Conservation (phyloP, 2,329 filamentous ascomycete species). For the Pseudocercospora fuligena region DNA sequence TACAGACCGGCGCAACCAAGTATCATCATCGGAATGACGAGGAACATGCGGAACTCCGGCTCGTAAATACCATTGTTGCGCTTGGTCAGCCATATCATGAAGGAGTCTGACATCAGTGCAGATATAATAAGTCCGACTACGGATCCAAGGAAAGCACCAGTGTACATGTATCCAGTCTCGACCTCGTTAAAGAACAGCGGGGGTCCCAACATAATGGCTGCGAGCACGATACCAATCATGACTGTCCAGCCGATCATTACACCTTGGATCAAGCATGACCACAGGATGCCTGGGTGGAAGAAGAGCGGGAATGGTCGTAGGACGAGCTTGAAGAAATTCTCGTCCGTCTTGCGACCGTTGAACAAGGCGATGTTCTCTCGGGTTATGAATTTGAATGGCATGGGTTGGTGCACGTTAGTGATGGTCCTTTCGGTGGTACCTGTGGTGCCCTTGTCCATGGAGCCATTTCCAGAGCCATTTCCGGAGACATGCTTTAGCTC, state of each 20-base stretch:
- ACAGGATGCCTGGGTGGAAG: constrained; percentile 82
- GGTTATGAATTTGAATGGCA: constrained; percentile 28
- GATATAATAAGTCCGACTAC: constrained; percentile 77
- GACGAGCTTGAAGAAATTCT: constrained; percentile 69
- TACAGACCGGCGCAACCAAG: constrained; percentile 79
- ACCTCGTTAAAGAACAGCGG: constrained; percentile 83
- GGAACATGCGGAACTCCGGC: constrained; percentile 83
- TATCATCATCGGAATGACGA: constrained; percentile 81
- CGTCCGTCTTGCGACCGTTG: constrained; percentile 80
- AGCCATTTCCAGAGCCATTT: background rate
- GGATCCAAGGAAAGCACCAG: constrained; percentile 82
- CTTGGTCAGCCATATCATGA: constrained; percentile 70
- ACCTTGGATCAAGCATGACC: constrained; percentile 81
- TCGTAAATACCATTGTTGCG: constrained; percentile 83
- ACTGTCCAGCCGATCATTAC: constrained; percentile 95
- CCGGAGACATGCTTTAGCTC: constrained; percentile 10
- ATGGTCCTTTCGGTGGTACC: constrained; percentile 15
- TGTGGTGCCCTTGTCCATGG: background rate
- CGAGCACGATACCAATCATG: constrained; percentile 82
- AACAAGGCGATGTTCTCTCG: constrained; percentile 57
- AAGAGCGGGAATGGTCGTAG: constrained; percentile 81
- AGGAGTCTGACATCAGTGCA: constrained; percentile 74
- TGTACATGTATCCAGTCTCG: constrained; percentile 84
- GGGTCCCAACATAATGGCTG: constrained; percentile 79
- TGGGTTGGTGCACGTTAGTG: constrained; percentile 20